Conservation (phyloP, 495 filamentous ascomycete species). For the Penicillium coprophilum region DNA sequence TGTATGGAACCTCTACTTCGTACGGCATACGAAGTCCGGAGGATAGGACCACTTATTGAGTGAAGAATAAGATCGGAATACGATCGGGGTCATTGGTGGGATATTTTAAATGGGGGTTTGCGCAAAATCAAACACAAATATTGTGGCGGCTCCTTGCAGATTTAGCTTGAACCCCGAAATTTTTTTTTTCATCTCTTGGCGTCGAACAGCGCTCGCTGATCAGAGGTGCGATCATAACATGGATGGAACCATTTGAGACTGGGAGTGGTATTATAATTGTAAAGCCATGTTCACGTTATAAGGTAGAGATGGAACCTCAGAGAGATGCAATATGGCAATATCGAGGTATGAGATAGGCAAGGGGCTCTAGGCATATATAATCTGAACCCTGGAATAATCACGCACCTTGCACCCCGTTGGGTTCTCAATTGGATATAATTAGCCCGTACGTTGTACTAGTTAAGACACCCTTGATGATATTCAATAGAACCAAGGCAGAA, state of each 20-base stretch:
- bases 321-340: no score
- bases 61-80: not conserved
- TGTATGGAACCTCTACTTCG: not conserved
- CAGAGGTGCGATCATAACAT: not conserved
- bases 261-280: not conserved
- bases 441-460: not conserved
- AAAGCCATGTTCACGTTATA: not conserved
- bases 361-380: not conserved
- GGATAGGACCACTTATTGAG: no score
- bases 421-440: constrained; percentile 3
- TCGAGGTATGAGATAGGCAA: not conserved
- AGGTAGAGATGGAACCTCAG: no score
- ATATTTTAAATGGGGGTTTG: not conserved
- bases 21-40: not conserved
- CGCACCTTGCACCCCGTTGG: constrained; percentile 1
- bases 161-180: constrained; percentile 1
- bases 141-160: constrained; percentile 10
- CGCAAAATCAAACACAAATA: constrained; percentile 1
- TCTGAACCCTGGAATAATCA: not conserved
- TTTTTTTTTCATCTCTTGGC: not conserved
- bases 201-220: not conserved
- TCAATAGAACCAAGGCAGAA: not conserved
- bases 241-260: constrained; percentile 4
- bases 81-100: not conserved
- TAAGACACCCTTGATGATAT: not conserved